These are phyloP conservation scores for Penicillium sp. DNA, from an alignment of 2,329 filamentous ascomycete species.

Conservation along the genomic window DNA sequence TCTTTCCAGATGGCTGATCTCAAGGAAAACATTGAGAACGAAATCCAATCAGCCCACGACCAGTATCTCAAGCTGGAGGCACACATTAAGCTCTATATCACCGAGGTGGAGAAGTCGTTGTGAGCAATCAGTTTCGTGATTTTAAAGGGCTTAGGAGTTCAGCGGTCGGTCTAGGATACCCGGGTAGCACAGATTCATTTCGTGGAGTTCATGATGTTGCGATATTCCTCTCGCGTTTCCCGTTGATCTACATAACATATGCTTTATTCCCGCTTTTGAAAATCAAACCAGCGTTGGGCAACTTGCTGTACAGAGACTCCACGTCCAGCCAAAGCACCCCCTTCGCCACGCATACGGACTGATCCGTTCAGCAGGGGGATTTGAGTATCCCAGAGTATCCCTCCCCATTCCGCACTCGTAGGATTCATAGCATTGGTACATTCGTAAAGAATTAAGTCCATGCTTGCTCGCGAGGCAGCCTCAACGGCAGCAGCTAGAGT, in stretches of 20 bases:
- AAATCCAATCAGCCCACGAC: constrained; percentile 82
- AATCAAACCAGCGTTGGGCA: constrained; percentile 61
- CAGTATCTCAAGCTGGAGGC: constrained; percentile 97
- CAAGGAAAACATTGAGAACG: constrained; percentile 94
- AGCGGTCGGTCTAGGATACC: constrained; percentile 38
- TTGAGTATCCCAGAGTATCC: constrained; percentile 44
- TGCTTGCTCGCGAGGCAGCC: constrained; percentile 26
- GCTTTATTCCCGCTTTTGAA: constrained; percentile 31
- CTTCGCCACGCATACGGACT: constrained; percentile 45
- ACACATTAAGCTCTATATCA: constrained; percentile 95
- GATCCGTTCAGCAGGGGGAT: constrained; percentile 60
- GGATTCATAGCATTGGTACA: constrained; percentile 31
- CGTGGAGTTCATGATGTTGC: constrained; percentile 23
- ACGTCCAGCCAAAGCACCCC: constrained; percentile 52
- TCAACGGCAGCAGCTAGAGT: constrained; percentile 41
- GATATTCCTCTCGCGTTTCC: constrained; percentile 10
- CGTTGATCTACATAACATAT: constrained; percentile 9
- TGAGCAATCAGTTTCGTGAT: constrained; percentile 23
- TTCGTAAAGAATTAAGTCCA: constrained; percentile 39
- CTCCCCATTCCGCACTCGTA: constrained; percentile 26
- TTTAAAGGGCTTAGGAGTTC: constrained; percentile 36
- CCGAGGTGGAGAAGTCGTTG: constrained; percentile 93
- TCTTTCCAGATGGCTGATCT: constrained; percentile 78
- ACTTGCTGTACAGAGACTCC: constrained; percentile 55
- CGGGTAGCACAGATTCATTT: constrained; percentile 27